phyloP scores from a whole-genome alignment of 345 rosid species.

The Isatis tinctoria region DNA sequence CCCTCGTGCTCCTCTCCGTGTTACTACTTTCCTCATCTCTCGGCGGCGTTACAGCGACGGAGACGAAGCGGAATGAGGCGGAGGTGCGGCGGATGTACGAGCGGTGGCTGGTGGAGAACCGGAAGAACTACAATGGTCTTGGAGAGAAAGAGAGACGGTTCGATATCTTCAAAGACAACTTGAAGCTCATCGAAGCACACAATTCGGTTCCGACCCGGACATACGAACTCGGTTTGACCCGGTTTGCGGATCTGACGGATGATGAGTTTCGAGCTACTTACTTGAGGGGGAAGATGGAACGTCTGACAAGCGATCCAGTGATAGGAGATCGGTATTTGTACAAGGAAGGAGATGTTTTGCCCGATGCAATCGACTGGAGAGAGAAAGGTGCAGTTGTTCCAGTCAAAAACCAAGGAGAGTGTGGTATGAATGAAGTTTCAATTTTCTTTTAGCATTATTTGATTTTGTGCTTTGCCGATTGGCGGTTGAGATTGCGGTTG shows the following conservation, averaged over 20 bases:
- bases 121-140: constrained; percentile 45
- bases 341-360: constrained; percentile 35
- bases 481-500: background rate
- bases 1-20: background rate
- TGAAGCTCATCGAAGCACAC: constrained; percentile 44
- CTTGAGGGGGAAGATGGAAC: constrained; percentile 29
- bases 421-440: constrained; percentile 30
- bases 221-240: constrained; percentile 48
- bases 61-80: background rate
- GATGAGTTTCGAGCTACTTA: constrained; percentile 45
- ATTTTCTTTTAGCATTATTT: background rate
- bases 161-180: constrained; percentile 53
- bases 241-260: constrained; percentile 59
- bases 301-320: background rate
- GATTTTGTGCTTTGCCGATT: background rate
- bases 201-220: constrained; percentile 33
- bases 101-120: constrained; percentile 47
- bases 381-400: constrained; percentile 38
- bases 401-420: constrained; percentile 48
- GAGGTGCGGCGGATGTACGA: constrained; percentile 34
- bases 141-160: constrained; percentile 58
- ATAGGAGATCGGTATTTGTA: constrained; percentile 27
- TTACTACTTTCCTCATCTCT: constrained; percentile 7
- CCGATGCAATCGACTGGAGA: constrained; percentile 47
- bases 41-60: background rate